phyloP scores from a whole-genome alignment of 805 yeast species.

The Zygoascus flipseniorum region DNA sequence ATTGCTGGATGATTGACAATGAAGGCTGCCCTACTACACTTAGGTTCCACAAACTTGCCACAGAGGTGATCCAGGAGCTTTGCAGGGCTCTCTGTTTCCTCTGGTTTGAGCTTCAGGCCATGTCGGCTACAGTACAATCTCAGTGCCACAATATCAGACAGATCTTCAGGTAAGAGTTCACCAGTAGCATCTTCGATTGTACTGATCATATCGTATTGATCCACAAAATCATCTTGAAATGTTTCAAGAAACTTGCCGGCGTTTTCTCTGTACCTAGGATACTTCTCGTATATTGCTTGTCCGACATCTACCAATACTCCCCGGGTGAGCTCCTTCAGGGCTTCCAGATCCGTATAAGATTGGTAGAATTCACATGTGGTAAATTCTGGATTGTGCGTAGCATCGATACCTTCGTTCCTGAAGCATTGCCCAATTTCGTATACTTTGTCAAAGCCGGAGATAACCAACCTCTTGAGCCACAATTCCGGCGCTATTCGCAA shows the following conservation, averaged over 20 bases:
- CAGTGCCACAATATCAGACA: constrained; percentile 34
- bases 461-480: constrained; percentile 78
- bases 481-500: constrained; percentile 91
- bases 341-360: constrained; percentile 55
- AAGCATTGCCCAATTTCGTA: constrained; percentile 87
- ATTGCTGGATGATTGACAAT: constrained; percentile 76
- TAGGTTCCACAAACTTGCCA: constrained; percentile 54
- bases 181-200: constrained; percentile 52
- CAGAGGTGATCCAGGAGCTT: constrained; percentile 60
- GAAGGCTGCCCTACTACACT: constrained; percentile 58
- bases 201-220: constrained; percentile 55
- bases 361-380: constrained; percentile 86
- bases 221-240: constrained; percentile 25
- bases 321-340: constrained; percentile 59
- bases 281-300: constrained; percentile 20
- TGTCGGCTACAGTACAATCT: constrained; percentile 33
- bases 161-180: constrained; percentile 35
- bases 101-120: constrained; percentile 27
- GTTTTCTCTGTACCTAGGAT: constrained; percentile 8
- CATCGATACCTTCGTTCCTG: constrained; percentile 88
- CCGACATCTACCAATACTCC: constrained; percentile 40
- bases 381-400: constrained; percentile 92
- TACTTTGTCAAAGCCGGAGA: constrained; percentile 78
- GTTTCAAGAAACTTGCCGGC: constrained; percentile 11
- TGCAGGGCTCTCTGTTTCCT: constrained; percentile 33